Percentiles rank a stretch among this genome's conserved stretches.
Conservation (phyloP, 306 rosid genomes). For the Prosopis cineraria region DNA sequence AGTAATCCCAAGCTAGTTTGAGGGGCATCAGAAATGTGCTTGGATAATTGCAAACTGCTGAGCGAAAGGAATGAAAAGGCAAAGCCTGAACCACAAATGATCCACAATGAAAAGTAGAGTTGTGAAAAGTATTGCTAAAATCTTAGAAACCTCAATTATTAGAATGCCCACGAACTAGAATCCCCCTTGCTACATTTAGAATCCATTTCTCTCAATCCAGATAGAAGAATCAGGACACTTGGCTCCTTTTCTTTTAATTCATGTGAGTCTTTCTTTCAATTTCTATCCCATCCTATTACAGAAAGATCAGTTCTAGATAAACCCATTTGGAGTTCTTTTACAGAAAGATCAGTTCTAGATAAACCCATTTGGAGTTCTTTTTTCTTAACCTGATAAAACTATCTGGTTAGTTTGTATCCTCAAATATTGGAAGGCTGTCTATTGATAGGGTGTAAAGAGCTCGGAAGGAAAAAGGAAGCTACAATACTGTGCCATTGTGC, state of each 20-base stretch:
- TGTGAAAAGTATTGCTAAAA: background rate
- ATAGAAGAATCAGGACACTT: background rate
- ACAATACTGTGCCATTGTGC: background rate
- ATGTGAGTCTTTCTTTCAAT: background rate
- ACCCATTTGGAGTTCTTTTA: too few species aligned
- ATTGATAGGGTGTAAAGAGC: background rate
- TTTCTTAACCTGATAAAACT: background rate
- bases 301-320: background rate
- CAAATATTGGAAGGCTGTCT: background rate
- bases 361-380: background rate
- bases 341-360: too few species aligned
- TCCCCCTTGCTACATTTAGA: background rate
- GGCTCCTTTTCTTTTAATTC: background rate
- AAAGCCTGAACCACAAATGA: background rate
- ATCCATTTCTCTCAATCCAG: background rate
- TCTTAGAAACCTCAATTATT: background rate
- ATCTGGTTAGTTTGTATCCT: background rate
- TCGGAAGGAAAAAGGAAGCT: background rate
- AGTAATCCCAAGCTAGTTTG: background rate
- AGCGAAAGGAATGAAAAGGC: background rate
- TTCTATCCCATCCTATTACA: background rate
- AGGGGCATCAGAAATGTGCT: background rate
- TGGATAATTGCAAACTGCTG: background rate
- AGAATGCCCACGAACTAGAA: background rate
- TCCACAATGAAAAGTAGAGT: background rate